phyloP scores from a whole-genome alignment of 2,329 filamentous ascomycete genomes.

The Diaporthe sp. region DNA sequence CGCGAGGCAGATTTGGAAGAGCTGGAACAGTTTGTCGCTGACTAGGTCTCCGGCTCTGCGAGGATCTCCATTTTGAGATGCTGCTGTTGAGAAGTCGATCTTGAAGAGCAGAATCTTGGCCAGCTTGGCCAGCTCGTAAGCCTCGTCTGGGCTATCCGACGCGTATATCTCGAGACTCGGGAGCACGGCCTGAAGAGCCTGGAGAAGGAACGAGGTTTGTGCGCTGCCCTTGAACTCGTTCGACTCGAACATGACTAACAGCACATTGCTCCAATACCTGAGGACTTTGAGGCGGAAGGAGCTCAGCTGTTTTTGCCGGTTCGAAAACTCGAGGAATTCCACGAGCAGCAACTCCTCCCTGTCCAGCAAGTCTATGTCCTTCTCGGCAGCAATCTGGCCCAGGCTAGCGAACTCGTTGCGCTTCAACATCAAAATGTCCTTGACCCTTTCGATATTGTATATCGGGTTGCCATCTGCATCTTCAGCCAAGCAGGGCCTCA shows the following conservation, averaged over 20 bases:
- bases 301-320: constrained; percentile 71
- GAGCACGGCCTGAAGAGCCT: constrained; percentile 87
- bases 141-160: constrained; percentile 75
- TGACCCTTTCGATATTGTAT: constrained; percentile 78
- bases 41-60: constrained; percentile 76
- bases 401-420: constrained; percentile 70
- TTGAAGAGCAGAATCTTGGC: constrained; percentile 79
- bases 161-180: constrained; percentile 87
- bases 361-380: constrained; percentile 64
- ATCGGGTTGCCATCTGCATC: constrained; percentile 68
- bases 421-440: constrained; percentile 79
- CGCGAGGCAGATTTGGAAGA: constrained; percentile 88
- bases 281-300: constrained; percentile 76
- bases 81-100: constrained; percentile 67
- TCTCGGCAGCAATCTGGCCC: constrained; percentile 61
- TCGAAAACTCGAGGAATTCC: constrained; percentile 72
- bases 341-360: constrained; percentile 71
- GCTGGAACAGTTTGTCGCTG: constrained; percentile 89
- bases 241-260: constrained; percentile 85
- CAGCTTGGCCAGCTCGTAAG: constrained; percentile 82
- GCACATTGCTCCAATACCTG: constrained; percentile 85
- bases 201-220: constrained; percentile 83
- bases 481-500: constrained; percentile 73
- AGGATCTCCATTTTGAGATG: constrained; percentile 56
- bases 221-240: constrained; percentile 82